Conservation (phyloP, 768 basidiomycete species). For the Agrocybe pediades region DNA sequence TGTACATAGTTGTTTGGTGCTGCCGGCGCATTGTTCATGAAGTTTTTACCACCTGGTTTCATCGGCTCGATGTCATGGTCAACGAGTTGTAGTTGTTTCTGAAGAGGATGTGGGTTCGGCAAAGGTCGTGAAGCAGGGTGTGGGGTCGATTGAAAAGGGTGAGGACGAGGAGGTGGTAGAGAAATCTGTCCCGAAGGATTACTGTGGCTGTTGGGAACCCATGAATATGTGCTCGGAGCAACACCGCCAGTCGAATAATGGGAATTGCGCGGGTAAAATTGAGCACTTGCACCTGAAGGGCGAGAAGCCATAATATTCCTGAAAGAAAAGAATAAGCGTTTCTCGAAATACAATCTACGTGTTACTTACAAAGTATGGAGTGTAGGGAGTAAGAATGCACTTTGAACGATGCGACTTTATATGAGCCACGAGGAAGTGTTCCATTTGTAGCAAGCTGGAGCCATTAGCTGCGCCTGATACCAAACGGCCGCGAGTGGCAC, state of each 20-base stretch:
- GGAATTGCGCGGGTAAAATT: conserved; percentile 1
- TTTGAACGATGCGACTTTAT: too few relatives aligned
- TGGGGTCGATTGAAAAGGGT: conserved; percentile 11
- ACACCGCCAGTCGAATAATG: conserved; percentile 12
- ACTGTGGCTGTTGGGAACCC: conserved; percentile 6
- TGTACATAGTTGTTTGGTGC: too few relatives aligned
- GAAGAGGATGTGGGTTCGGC: conserved; percentile 6
- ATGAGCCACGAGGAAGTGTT: too few relatives aligned
- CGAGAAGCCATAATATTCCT: not conserved
- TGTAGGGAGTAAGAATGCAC: too few relatives aligned
- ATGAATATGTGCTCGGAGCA: conserved; percentile 12
- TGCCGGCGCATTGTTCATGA: not conserved
- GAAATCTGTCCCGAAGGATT: conserved; percentile 1
- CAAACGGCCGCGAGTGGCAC: too few relatives aligned
- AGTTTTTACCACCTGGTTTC: conserved; percentile 1
- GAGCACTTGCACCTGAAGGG: not conserved
- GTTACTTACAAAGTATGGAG: too few relatives aligned
- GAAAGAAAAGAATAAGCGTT: too few relatives aligned
- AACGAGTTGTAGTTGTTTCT: conserved; percentile 9
- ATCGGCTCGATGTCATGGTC: conserved; percentile 10
- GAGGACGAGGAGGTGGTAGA: conserved; percentile 12
- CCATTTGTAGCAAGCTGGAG: too few relatives aligned
- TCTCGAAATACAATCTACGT: too few relatives aligned
- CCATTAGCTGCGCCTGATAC: too few relatives aligned
- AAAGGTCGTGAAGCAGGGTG: conserved; percentile 12